phyloP scores from a whole-genome alignment of 768 basidiomycete species.

The Tulasnella sp. region DNA sequence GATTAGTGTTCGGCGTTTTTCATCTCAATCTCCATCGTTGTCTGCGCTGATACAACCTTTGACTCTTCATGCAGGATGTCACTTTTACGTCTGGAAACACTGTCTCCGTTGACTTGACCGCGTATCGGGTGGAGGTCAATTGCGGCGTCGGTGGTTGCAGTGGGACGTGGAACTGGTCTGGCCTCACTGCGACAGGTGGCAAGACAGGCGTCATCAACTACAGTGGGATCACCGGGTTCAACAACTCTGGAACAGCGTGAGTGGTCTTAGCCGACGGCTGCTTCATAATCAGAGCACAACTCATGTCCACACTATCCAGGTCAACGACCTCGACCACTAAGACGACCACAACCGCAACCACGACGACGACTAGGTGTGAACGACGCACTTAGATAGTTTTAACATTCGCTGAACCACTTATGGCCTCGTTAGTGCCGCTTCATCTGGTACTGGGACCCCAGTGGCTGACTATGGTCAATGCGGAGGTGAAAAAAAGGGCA shows the following conservation, averaged over 20 bases:
- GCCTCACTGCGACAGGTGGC: slow-evolving; percentile 38
- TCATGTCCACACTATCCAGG: too few relatives aligned
- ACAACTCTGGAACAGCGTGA: too few relatives aligned
- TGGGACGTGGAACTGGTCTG: slow-evolving; percentile 43
- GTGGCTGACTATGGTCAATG: slow-evolving; percentile 5
- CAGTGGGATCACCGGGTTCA: neutral
- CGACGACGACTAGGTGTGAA: neutral
- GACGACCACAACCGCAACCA: neutral
- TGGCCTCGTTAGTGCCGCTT: too few relatives aligned
- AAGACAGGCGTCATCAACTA: slow-evolving; percentile 30
- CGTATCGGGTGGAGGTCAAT: slow-evolving; percentile 40
- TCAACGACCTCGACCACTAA: neutral
- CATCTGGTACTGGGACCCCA: neutral
- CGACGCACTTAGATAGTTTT: neutral
- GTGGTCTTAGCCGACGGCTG: too few relatives aligned
- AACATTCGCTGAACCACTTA: too few relatives aligned
- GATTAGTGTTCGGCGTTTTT: slow-evolving; percentile 35
- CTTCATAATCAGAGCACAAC: too few relatives aligned
- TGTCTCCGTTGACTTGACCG: slow-evolving; percentile 34
- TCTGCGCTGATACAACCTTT: neutral
- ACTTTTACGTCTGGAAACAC: slow-evolving; percentile 28
- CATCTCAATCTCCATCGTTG: neutral
- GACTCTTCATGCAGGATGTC: neutral
- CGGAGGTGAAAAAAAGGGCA: too few relatives aligned
- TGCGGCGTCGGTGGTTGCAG: slow-evolving; percentile 43